Percentiles rank a stretch among this genome's conserved stretches.
Conservation (phyloP, 2,329 filamentous ascomycete genomes). For the Aspergillus thermomutatus region DNA sequence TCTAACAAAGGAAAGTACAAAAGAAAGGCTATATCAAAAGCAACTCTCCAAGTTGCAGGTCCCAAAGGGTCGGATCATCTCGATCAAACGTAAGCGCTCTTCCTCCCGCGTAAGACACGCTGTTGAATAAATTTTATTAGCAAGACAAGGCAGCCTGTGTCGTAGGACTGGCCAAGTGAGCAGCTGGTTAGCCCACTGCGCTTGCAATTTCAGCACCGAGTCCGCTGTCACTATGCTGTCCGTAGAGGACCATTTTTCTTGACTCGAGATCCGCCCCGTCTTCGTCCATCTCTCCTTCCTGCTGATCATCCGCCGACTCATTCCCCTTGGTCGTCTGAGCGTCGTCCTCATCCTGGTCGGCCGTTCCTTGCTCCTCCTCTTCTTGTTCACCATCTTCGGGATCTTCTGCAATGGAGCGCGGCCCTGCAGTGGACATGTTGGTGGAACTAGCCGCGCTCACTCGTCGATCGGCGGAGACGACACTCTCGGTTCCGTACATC, state of each 20-base stretch:
- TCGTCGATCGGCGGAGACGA: conserved; percentile 36
- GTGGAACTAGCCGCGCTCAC: conserved; percentile 41
- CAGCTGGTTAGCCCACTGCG: conserved; percentile 9
- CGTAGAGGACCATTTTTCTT: conserved; percentile 28
- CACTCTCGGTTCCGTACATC: conserved; percentile 39
- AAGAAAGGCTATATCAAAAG: conserved; percentile 10
- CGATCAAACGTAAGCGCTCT: conserved; percentile 1
- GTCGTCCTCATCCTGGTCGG: conserved; percentile 10
- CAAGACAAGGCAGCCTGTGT: neutral
- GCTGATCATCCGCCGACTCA: conserved; percentile 13
- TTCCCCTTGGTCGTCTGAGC: conserved; percentile 16
- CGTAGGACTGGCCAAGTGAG: neutral
- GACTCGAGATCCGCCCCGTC: conserved; percentile 9
- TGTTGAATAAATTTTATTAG: neutral
- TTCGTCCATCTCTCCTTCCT: conserved; percentile 16
- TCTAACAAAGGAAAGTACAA: conserved; percentile 23
- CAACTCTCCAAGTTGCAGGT: conserved; percentile 5
- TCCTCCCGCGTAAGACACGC: neutral
- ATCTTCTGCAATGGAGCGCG: conserved; percentile 23
- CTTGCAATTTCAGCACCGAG: conserved; percentile 28
- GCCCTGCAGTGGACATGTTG: conserved; percentile 28
- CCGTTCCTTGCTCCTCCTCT: conserved; percentile 9
- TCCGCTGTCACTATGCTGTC: conserved; percentile 28
- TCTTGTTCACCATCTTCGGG: conserved; percentile 15
- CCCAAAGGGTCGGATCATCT: conserved; percentile 5